Conservation (phyloP, 108 stramenopile species). For the Nannochloropsis gaditana region DNA sequence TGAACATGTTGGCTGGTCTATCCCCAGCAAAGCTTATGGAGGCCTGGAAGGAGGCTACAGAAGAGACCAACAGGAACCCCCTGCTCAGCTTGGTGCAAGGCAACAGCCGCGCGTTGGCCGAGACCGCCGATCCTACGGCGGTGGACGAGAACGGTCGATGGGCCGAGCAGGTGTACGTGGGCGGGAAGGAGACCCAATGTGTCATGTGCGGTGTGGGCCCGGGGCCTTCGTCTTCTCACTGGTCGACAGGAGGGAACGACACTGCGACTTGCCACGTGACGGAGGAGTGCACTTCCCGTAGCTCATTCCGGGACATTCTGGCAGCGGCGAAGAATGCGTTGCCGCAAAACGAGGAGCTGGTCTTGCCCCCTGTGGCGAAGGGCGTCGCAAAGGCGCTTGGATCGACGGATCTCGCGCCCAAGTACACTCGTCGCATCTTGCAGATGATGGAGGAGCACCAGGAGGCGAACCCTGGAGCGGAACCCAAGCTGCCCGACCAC, state of each 20-base stretch:
- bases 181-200: not conserved
- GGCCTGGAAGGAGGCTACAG: slow-evolving; percentile 1
- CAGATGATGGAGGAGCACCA: not conserved
- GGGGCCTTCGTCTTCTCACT: not conserved
- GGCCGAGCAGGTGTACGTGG: slow-evolving; percentile 8
- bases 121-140: not conserved
- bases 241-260: not conserved
- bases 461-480: not conserved
- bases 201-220: not conserved
- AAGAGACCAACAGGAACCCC: not conserved
- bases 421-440: not conserved
- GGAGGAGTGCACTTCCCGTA: not conserved
- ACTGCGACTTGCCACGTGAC: not conserved
- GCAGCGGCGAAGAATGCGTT: not conserved
- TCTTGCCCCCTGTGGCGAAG: not conserved
- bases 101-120: not conserved
- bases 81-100: not conserved
- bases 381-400: not conserved
- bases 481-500: not conserved
- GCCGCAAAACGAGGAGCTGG: not conserved
- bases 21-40: not conserved
- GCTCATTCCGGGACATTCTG: not conserved
- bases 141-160: slow-evolving; percentile 10
- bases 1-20: not conserved
- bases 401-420: not conserved